Conservation (phyloP, 2,329 filamentous ascomycete genomes). For the Didymella segeticola region DNA sequence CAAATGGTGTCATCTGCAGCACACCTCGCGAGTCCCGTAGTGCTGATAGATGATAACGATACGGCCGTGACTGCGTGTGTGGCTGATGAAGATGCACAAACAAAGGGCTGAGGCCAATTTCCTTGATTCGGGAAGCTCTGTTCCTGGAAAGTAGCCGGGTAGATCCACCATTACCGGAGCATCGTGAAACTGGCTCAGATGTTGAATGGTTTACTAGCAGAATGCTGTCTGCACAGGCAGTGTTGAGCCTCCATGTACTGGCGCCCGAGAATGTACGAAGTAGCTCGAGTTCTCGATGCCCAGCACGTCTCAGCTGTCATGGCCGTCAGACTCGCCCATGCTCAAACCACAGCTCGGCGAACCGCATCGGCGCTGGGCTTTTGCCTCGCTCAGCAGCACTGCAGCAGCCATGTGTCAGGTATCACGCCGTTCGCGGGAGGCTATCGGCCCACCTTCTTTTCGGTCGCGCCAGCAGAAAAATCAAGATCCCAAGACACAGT, state of each 20-base stretch:
- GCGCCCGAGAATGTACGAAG: neutral
- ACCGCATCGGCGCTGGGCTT: neutral
- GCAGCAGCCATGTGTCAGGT: conserved; percentile 15
- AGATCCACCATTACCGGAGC: conserved; percentile 8
- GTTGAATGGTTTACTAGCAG: conserved; percentile 5
- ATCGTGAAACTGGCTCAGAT: conserved; percentile 8
- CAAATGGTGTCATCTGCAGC: conserved; percentile 7
- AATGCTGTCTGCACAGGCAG: neutral
- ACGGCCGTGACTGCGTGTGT: neutral
- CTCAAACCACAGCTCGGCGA: conserved; percentile 7
- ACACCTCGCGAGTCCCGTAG: neutral
- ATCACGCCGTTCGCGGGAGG: conserved; percentile 18
- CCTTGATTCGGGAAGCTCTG: neutral
- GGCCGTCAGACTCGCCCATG: neutral
- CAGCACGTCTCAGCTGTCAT: conserved; percentile 3
- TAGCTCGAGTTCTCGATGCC: too few relatives aligned
- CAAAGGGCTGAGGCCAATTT: conserved; percentile 6
- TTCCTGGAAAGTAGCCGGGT: neutral
- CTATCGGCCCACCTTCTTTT: conserved; percentile 15
- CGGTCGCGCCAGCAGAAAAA: conserved; percentile 14
- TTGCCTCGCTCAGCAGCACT: conserved; percentile 4
- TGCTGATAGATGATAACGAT: conserved; percentile 6
- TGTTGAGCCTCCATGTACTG: neutral
- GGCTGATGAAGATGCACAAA: conserved; percentile 5
- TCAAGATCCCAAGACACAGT: conserved; percentile 10